Conservation (phyloP, 2,329 filamentous ascomycete species). For the Cladophialophora immunda region DNA sequence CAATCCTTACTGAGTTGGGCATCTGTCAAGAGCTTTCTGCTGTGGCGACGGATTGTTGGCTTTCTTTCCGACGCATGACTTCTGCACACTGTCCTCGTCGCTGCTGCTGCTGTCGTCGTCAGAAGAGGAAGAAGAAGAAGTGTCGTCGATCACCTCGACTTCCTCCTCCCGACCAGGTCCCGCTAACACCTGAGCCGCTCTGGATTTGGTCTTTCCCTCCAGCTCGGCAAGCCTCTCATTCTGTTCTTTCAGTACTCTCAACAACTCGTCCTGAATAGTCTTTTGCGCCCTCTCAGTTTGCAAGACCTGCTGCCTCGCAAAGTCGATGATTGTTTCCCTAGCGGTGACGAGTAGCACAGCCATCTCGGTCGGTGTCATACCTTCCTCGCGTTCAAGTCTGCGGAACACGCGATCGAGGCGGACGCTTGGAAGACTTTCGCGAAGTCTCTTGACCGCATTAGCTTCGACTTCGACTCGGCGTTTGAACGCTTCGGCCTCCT, state of each 20-base stretch:
- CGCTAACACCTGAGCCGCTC: neutral
- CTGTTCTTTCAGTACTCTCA: conserved; percentile 32
- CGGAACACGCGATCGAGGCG: conserved; percentile 21
- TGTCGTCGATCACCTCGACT: neutral
- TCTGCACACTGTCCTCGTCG: neutral
- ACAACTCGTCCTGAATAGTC: conserved; percentile 25
- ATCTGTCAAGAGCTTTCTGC: conserved; percentile 4
- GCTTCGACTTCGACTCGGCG: conserved; percentile 28
- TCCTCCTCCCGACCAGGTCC: neutral
- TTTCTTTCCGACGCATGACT: neutral
- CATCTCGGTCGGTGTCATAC: conserved; percentile 27
- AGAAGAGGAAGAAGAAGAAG: neutral
- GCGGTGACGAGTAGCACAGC: conserved; percentile 28
- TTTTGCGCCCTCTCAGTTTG: conserved; percentile 24
- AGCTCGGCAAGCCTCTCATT: conserved; percentile 20
- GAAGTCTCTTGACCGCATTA: conserved; percentile 29
- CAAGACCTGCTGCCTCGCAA: conserved; percentile 29
- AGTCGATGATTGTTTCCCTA: conserved; percentile 32
- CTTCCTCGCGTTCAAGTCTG: conserved; percentile 23
- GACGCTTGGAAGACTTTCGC: conserved; percentile 28
- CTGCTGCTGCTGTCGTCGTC: conserved; percentile 5
- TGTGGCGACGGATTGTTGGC: neutral
- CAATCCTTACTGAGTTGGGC: neutral
- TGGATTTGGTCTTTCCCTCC: neutral
- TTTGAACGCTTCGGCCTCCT: conserved; percentile 16